Conservation (phyloP, 2,329 filamentous ascomycete genomes). For the Hymenoscyphus fraxineus region DNA sequence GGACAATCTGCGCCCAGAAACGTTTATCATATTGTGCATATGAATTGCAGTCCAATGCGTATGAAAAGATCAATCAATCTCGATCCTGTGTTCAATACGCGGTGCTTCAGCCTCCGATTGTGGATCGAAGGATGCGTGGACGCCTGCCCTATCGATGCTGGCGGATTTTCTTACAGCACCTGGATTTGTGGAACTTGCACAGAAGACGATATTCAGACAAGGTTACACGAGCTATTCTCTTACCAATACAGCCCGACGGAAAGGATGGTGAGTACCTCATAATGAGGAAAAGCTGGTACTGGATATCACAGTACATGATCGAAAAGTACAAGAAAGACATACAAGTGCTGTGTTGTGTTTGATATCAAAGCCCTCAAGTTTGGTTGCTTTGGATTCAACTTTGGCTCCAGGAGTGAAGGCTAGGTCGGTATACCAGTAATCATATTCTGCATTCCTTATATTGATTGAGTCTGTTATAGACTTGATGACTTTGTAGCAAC, state of each 20-base stretch:
- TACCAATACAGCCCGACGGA: background rate
- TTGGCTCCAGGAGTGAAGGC: slow-evolving; percentile 33
- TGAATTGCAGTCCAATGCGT: background rate
- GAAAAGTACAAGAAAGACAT: slow-evolving; percentile 18
- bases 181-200: background rate
- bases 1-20: background rate
- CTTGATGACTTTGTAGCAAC: slow-evolving; percentile 37
- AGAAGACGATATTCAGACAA: background rate
- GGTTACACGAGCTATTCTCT: slow-evolving; percentile 1
- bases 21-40: background rate
- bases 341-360: slow-evolving; percentile 37
- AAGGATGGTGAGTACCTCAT: slow-evolving; percentile 1
- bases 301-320: background rate
- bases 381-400: slow-evolving; percentile 23
- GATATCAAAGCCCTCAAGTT: slow-evolving; percentile 28
- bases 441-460: background rate
- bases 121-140: slow-evolving; percentile 1
- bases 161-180: background rate
- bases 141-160: background rate
- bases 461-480: background rate
- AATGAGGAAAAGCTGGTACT: background rate
- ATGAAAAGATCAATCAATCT: background rate
- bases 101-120: background rate
- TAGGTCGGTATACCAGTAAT: slow-evolving; percentile 34
- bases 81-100: background rate